Evolutionary conservation across 1,284 basidiomycete species (phyloP), one percentile per base, ranked within the genome.

Genomic region (Neonothopanus nambi): DNA sequence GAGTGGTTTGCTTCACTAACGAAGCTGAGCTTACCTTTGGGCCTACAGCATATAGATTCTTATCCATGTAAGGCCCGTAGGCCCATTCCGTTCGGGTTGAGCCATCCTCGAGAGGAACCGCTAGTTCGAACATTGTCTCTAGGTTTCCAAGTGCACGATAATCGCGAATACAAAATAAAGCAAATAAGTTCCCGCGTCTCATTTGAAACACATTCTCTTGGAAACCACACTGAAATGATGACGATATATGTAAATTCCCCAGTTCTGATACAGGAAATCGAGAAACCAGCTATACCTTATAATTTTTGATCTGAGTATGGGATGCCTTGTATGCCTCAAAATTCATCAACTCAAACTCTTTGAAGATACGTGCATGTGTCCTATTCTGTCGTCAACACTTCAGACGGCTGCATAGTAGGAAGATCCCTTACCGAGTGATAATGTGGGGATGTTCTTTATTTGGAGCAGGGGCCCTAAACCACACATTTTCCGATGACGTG

Each of bases 331-430:
- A 73, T 0, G 56, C 60, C 39, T 61, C 61, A 15, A 64, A 60
- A 43, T 70, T 65, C 38, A 68, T 65, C 3, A 65, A 54, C 21
- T 59, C 54, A 0, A 63, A 65, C 53, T 68, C 65, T 30, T 70
- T 63, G 3, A 67, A 62, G 7, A 71, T 58, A 15, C 59, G 64
- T 13, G 72, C 57, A 20, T 68, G 65, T 6, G 70, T 67, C 13
- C 71, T 71, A 21, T 20, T 15, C 18, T 26, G 21, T 5, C 45
- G 12, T 38, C 26, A 51, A 37, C 12, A 43, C 12, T 20, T 18
- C 11, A 36, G n/a, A n/a, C 11, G n/a, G 24, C 30, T 17, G 11
- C 8, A 21, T 44, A 35, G 13, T 7, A 17, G 7, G 28, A 43
- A n/a, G 20, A n/a, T 1, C 15, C 52, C 62, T 30, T 48, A 70